Base-by-base conservation (phyloP, 2,329 filamentous ascomycete genomes). In the Coleophoma cylindrospora region DNA sequence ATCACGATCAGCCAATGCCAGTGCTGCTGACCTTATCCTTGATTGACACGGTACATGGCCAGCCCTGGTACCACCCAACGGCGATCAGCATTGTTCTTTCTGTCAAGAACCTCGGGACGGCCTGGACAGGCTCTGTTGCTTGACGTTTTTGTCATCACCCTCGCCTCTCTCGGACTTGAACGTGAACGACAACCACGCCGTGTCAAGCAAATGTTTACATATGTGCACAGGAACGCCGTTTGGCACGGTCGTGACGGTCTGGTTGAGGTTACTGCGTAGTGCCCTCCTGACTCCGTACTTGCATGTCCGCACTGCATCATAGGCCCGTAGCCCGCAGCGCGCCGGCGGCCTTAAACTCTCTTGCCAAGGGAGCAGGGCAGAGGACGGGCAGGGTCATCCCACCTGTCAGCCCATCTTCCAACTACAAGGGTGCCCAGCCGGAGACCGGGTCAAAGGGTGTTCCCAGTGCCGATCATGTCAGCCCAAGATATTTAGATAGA, bases 401-500 rank as follows among this genome's bases (percentile, higher is more conserved):
- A 44, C 21, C 19, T 27, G 19, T 44, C 27, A 44, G 13, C 21
- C 41, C 41, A 44, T 44, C 41, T 14, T 14, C n/a, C 12, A n/a
- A 44, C 32, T 33, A 32, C 41, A 15, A 44, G 41, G 41, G 32
- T 44, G 8, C 21, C 41, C 27, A 32, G 41, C 15, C 8, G 17
- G 9, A 22, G 10, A n/a, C 32, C 21, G 27, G 41, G 15, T 44
- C 41, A 44, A 27, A 32, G 32, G 21, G n/a, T 27, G 12, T 44
- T 32, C 41, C 41, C 15, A 32, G 41, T 17, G 41, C 32, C 17
- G 41, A 44, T 44, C 41, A 44, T 44, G 41, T 44, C 41, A 44
- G n/a, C 27, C 9, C 27, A 27, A 27, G 7, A 27, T 27, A 27
- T 27, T 27, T 27, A 27, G 27, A 27, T 27, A 27, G 7, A 27